Base-by-base conservation (phyloP, 2,329 filamentous ascomycete genomes). In the Colletotrichum cordylinicola region DNA sequence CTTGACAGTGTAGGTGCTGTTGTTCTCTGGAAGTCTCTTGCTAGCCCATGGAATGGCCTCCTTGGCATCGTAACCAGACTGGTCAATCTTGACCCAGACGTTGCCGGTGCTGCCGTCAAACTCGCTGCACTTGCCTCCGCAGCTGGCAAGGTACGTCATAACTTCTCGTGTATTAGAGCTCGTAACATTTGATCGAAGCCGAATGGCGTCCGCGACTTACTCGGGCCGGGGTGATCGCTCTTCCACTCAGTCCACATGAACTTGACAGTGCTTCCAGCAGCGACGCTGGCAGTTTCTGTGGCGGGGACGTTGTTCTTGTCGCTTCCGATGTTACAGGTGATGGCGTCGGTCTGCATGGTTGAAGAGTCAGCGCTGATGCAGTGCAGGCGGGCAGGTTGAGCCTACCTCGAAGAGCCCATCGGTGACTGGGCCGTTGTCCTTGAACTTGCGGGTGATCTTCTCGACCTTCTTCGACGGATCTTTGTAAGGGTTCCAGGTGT, bases 161-260 rank as follows among this genome's bases (percentile, higher is more conserved):
- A 75, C 71, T 73, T 18, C 24, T 31, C 24, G 18, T 29, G n/a
- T 21, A 3, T 69, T n/a, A 73, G 70, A 6, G 18, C 18, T 33
- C 8, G 13, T 4, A 33, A 18, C 24, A 2, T 4, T 9, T 1
- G 10, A 58, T 48, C 3, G 16, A 27, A n/a, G 31, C 8, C n/a
- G 27, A 4, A 33, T 18, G 10, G 9, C 13, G 39, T 21, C 16
- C 4, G 12, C 6, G 24, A 55, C 71, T 33, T 65, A 74, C 71
- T 74, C 35, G 92, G 92, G 0, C 89, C 86, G 31, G 85, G 78
- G 80, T 89, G 88, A 6, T 80, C 82, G 2, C 82, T 83, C 33
- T 86, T 85, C 87, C 87, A 88, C 2, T 78, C 79, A 24, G 78
- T 83, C 87, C 87, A 88, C 68, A 85, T 80, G 65, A 88, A 79